Evolutionary conservation across 345 rosid species (phyloP).

Genomic region (Laguncularia racemosa): DNA sequence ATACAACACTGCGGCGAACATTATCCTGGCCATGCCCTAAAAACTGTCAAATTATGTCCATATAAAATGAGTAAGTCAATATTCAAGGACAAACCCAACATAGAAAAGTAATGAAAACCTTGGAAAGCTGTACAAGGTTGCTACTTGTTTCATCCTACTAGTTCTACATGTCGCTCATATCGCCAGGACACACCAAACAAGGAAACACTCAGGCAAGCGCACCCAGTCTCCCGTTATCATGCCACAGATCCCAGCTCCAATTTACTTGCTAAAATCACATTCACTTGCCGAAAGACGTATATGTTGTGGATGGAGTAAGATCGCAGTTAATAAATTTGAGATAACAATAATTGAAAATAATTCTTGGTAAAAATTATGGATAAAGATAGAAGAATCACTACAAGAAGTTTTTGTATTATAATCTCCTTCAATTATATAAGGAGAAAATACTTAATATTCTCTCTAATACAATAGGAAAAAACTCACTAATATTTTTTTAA

Average conservation of each 20-base stretch:
- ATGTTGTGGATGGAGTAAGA: too few relatives aligned
- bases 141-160: conserved; percentile 62
- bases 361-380: too few relatives aligned
- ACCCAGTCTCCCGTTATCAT: conserved; percentile 51
- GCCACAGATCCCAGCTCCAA: conserved; percentile 97
- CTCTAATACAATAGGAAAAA: too few relatives aligned
- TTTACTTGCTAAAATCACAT: conserved; percentile 13
- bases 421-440: too few relatives aligned
- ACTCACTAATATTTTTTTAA: too few relatives aligned
- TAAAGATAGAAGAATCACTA: too few relatives aligned
- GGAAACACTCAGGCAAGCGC: conserved; percentile 47
- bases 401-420: too few relatives aligned
- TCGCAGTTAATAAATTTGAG: too few relatives aligned
- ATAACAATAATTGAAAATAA: too few relatives aligned
- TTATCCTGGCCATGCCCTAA: conserved; percentile 69
- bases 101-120: conserved; percentile 30
- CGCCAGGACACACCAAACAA: conserved; percentile 55
- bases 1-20: conserved; percentile 90
- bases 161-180: conserved; percentile 72
- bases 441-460: too few relatives aligned
- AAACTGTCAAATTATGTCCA: conserved; percentile 32
- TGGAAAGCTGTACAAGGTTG: conserved; percentile 88
- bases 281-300: neutral
- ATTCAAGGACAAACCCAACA: neutral
- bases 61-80: neutral